A percentile compares a stretch with the other conserved stretches of the same genome.
phyloP scores from a whole-genome alignment of 257 asterid genomes.

The Jacaranda copaia region DNA sequence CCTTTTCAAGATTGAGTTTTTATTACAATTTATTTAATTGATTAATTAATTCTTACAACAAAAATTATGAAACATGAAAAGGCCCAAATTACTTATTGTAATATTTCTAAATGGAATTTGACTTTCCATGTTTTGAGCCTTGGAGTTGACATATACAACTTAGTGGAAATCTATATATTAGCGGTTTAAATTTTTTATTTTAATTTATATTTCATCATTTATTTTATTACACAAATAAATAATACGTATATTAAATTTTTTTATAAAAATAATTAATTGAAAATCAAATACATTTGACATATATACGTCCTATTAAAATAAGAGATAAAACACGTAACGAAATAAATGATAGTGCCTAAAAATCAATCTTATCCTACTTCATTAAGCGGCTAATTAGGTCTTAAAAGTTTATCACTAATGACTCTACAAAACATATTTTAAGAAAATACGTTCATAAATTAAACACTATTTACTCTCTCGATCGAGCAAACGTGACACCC shows the following conservation, averaged over 20 bases:
- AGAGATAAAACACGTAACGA: too few relatives aligned
- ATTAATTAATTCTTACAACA: neutral
- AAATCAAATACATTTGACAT: too few relatives aligned
- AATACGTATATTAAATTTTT: too few relatives aligned
- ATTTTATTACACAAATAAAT: too few relatives aligned
- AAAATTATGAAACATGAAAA: neutral
- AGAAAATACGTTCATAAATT: neutral
- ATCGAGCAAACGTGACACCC: slow-evolving; percentile 43
- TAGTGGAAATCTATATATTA: slow-evolving; percentile 22
- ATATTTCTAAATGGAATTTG: slow-evolving; percentile 22
- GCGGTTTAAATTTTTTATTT: neutral
- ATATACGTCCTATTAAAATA: too few relatives aligned
- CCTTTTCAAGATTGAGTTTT: neutral
- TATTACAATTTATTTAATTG: too few relatives aligned
- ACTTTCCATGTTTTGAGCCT: slow-evolving; percentile 27
- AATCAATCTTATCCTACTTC: neutral
- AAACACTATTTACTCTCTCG: neutral
- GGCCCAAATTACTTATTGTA: neutral
- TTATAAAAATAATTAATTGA: too few relatives aligned
- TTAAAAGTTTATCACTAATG: neutral
- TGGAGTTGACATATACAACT: slow-evolving; percentile 2
- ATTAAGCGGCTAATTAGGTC: slow-evolving; percentile 9
- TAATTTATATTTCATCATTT: too few relatives aligned
- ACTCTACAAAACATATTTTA: neutral
- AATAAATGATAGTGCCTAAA: too few relatives aligned